A percentile compares a stretch with the other conserved stretches of the same genome.
phyloP scores from a whole-genome alignment of 2,329 filamentous ascomycete species.

The Dothidotthia symphoricarpi region DNA sequence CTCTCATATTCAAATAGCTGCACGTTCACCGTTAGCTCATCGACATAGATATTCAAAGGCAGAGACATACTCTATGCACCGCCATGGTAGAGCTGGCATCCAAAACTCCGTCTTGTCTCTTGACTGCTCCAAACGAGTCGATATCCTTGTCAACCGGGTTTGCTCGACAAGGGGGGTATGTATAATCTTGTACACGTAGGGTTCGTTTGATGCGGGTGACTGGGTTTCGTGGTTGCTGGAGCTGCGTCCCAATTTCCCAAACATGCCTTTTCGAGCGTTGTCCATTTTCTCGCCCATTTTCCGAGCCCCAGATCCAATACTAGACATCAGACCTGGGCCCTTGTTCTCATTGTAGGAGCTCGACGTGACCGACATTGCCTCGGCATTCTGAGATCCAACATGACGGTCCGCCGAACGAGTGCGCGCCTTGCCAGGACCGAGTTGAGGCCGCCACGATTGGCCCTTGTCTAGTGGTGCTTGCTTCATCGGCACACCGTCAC shows the following conservation, averaged over 20 bases:
- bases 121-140: slow-evolving; percentile 81
- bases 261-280: slow-evolving; percentile 77
- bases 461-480: slow-evolving; percentile 67
- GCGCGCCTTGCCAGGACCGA: slow-evolving; percentile 58
- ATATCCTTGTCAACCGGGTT: slow-evolving; percentile 86
- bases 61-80: slow-evolving; percentile 78
- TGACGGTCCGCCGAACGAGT: slow-evolving; percentile 73
- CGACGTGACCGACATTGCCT: slow-evolving; percentile 43
- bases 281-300: slow-evolving; percentile 68
- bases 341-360: slow-evolving; percentile 58
- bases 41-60: not conserved
- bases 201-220: slow-evolving; percentile 65
- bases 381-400: slow-evolving; percentile 31
- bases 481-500: slow-evolving; percentile 52
- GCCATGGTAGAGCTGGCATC: slow-evolving; percentile 96
- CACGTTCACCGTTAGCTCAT: slow-evolving; percentile 12
- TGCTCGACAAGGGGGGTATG: slow-evolving; percentile 85
- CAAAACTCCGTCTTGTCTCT: slow-evolving; percentile 96
- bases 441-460: slow-evolving; percentile 66
- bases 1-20: slow-evolving; percentile 87
- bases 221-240: slow-evolving; percentile 69
- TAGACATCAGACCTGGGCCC: slow-evolving; percentile 66
- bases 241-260: slow-evolving; percentile 72
- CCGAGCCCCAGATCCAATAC: slow-evolving; percentile 68
- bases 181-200: slow-evolving; percentile 81